Evolutionary conservation across 805 yeast species (phyloP).

Genomic region (Gaillardinia entomophila): DNA sequence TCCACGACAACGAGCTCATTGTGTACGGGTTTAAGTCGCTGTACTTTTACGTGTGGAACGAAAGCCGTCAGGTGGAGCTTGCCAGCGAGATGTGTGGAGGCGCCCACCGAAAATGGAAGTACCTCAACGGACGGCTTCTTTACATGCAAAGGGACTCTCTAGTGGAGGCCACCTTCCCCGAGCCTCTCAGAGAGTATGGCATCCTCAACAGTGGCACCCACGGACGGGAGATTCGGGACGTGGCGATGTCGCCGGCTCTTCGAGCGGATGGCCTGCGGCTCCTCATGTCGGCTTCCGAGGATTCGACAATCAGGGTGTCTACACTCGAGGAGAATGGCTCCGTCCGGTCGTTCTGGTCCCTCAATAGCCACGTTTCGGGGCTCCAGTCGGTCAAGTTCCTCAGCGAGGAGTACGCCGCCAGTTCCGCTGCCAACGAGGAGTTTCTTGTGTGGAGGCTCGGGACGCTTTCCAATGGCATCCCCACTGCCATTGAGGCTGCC

Average conservation of each 20-base stretch:
- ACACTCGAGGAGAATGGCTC: slow-evolving; percentile 33
- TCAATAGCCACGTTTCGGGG: slow-evolving; percentile 84
- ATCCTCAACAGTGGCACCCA: slow-evolving; percentile 61
- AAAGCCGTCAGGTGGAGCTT: slow-evolving; percentile 65
- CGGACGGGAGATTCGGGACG: slow-evolving; percentile 84
- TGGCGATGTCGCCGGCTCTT: slow-evolving; percentile 44
- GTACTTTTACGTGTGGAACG: slow-evolving; percentile 76
- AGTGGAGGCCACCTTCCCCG: neutral
- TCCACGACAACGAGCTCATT: slow-evolving; percentile 41
- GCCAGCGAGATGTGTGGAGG: slow-evolving; percentile 82
- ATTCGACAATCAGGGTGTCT: slow-evolving; percentile 68
- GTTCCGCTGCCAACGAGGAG: slow-evolving; percentile 84
- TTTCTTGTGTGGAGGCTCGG: slow-evolving; percentile 70
- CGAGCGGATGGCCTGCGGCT: slow-evolving; percentile 29
- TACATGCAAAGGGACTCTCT: slow-evolving; percentile 53
- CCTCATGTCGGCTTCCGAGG: slow-evolving; percentile 82
- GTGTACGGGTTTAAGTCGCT: slow-evolving; percentile 82
- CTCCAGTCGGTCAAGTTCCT: slow-evolving; percentile 69
- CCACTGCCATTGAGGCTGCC: slow-evolving; percentile 45
- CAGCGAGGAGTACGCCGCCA: slow-evolving; percentile 38
- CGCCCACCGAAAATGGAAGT: slow-evolving; percentile 78
- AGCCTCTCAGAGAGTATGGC: slow-evolving; percentile 9
- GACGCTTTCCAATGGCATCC: slow-evolving; percentile 23
- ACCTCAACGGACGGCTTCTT: slow-evolving; percentile 42
- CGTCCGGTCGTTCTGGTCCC: slow-evolving; percentile 48